Percentiles rank a stretch among this genome's conserved stretches.
Evolutionary conservation across 2,329 filamentous ascomycete genomes (phyloP).

Genomic region (Alternaria ventricosa): DNA sequence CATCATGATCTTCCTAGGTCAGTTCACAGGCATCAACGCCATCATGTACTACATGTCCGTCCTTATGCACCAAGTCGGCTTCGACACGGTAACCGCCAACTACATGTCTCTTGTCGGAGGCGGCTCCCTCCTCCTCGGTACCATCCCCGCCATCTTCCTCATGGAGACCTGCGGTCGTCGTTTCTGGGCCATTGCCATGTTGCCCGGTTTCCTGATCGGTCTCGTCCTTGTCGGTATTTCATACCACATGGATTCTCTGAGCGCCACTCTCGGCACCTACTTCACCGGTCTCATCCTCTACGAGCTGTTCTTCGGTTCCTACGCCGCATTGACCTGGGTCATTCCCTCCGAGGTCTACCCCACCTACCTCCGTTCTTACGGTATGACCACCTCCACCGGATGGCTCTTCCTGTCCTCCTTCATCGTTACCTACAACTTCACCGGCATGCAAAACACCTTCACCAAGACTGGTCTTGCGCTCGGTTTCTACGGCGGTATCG

Average conservation of each 20-base stretch:
- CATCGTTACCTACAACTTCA: conserved; percentile 78
- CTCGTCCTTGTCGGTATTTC: conserved; percentile 70
- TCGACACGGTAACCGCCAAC: conserved; percentile 65
- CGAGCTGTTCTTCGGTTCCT: conserved; percentile 47
- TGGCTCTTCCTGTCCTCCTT: conserved; percentile 75
- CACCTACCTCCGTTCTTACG: conserved; percentile 74
- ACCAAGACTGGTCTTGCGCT: conserved; percentile 68
- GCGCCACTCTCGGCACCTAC: conserved; percentile 64
- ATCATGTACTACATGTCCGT: conserved; percentile 75
- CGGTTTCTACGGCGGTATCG: conserved; percentile 78
- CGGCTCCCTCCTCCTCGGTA: conserved; percentile 69
- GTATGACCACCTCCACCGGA: conserved; percentile 73
- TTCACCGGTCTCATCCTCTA: conserved; percentile 66
- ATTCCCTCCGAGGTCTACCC: conserved; percentile 72
- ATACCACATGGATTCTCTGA: conserved; percentile 62
- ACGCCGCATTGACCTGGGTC: conserved; percentile 46
- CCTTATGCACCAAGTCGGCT: conserved; percentile 72
- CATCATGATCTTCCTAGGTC: conserved; percentile 76
- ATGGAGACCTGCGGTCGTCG: conserved; percentile 77
- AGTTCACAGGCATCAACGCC: conserved; percentile 73
- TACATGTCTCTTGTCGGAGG: conserved; percentile 77
- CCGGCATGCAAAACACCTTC: conserved; percentile 72
- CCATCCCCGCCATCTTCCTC: conserved; percentile 70
- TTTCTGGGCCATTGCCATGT: conserved; percentile 76
- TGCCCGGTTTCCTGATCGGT: conserved; percentile 75